Evolutionary conservation across 495 filamentous ascomycete genomes (phyloP), one percentile per base, ranked within the genome.

Genomic region (Aspergillus sclerotiicarbonarius): DNA sequence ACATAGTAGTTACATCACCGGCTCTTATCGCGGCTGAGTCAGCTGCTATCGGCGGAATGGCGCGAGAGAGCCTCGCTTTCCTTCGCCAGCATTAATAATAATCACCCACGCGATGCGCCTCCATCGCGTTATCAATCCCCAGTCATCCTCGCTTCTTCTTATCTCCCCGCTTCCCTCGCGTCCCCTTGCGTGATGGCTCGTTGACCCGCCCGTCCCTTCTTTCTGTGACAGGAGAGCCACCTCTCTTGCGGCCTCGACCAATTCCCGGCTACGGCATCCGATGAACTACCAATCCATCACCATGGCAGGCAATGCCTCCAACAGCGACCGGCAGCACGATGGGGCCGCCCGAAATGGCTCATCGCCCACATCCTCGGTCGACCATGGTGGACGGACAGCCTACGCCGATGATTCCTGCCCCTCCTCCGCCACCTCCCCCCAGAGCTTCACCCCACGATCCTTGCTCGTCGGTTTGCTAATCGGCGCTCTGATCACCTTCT

Each of bases 401-500:
- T 37, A 48, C 37, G 16, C 30, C 43, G 37, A 57, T 4, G 13
- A 46, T 56, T 19, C n/a, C 29, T 58, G 35, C 56, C 19, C 16
- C 4, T 29, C 57, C 16, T 29, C 57, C 16, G 60, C 46, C n/a
- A 71, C 67, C 37, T 69, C 75, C 44, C 59, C 76, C 15, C 75
- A 76, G 58, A 78, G 76, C 74, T 97, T 99, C 72, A 98, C 95
- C 7, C 18, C 85, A 15, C 88, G 94, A 44, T 91, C 90, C 31
- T 76, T 96, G 39, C 66, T 85, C 29, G 90, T 91, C 51, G 94
- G 94, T 35, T 74, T 98, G 7, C 72, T 82, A 4, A 93, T 98
- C 57, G 94, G 94, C 29, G 80, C 91, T 3, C 76, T 98, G 43
- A 96, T 96, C 59, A 92, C 89, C 61, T 96, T 96, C 73, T 93